Percentiles rank a stretch among this genome's conserved stretches.
These are phyloP conservation scores for Dendrobium officinale DNA, from an alignment of 106 monocot genomes.

Conservation along the genomic window DNA sequence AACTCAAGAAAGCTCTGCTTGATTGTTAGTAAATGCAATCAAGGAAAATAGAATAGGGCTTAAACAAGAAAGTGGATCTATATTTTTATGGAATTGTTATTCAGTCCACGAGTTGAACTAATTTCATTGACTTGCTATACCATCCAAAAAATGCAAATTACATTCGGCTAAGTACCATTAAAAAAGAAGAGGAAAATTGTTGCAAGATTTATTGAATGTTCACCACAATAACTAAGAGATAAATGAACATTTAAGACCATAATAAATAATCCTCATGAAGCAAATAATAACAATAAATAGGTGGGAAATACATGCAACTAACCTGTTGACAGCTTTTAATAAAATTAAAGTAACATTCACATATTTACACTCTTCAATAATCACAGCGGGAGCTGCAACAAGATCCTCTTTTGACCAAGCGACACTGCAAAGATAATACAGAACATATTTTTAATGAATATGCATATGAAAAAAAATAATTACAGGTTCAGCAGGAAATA, in stretches of 20 bases:
- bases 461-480: neutral
- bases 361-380: neutral
- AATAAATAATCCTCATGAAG: neutral
- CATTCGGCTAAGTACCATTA: neutral
- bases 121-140: too few relatives aligned
- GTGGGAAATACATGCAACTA: neutral
- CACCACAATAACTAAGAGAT: neutral
- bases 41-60: neutral
- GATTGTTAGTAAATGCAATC: neutral
- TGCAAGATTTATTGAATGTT: neutral
- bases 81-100: too few relatives aligned
- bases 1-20: neutral
- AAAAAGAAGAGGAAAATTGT: neutral
- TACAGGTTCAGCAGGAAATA: neutral
- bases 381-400: neutral
- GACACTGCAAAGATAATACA: neutral
- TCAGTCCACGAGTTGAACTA: too few relatives aligned
- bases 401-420: neutral
- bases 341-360: neutral
- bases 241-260: neutral
- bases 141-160: neutral
- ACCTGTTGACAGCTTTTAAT: too few relatives aligned
- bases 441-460: neutral
- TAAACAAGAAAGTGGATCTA: too few relatives aligned
- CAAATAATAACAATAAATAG: neutral